Evolutionary conservation across 495 filamentous ascomycete genomes (phyloP).

Genomic region (Hyaloscypha finlandica): DNA sequence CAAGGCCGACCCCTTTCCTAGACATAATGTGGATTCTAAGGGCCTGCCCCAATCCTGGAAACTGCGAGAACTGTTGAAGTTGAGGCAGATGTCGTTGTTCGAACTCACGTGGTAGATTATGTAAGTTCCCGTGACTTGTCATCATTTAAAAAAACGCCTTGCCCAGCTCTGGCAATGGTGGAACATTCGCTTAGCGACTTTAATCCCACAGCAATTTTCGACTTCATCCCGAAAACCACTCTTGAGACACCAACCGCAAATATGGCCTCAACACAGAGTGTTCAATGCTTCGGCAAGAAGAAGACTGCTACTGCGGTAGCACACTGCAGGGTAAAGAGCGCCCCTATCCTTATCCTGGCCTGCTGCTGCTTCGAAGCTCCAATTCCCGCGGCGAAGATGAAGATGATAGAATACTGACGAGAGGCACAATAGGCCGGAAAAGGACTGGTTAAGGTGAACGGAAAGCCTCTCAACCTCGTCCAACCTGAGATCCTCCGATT

Average conservation of each 20-base stretch:
- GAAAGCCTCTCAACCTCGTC: slow-evolving; percentile 88
- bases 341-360: not conserved
- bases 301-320: slow-evolving; percentile 89
- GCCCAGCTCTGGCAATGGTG: too few species aligned
- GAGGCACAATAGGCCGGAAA: slow-evolving; percentile 68
- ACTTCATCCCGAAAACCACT: slow-evolving; percentile 5
- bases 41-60: not conserved
- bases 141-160: too few species aligned
- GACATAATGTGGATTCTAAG: slow-evolving; percentile 41
- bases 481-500: slow-evolving; percentile 96
- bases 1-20: slow-evolving; percentile 82
- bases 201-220: not conserved
- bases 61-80: slow-evolving; percentile 13
- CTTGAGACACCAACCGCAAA: slow-evolving; percentile 38
- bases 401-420: slow-evolving; percentile 25
- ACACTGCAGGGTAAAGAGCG: slow-evolving; percentile 81
- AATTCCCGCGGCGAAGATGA: not conserved
- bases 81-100: not conserved
- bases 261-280: slow-evolving; percentile 81
- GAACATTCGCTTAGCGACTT: too few species aligned
- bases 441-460: slow-evolving; percentile 98
- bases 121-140: not conserved
- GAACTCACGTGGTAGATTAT: not conserved
- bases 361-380: not conserved
- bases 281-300: slow-evolving; percentile 96